Base-by-base conservation (phyloP, 805 yeast species). In the Groenewaldozyma tartarivorans region DNA sequence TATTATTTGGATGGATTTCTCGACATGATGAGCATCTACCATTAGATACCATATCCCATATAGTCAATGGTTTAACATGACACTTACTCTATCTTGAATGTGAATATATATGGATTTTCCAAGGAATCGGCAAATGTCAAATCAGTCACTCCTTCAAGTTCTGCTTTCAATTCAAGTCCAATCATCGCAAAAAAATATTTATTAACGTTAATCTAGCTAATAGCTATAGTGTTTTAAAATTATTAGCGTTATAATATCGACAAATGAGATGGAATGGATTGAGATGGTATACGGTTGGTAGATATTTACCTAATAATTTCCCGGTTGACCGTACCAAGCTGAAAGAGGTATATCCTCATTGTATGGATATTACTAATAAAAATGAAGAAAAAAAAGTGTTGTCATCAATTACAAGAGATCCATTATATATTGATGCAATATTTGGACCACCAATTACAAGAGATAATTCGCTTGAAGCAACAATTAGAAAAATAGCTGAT, bases 1-100 rank as follows among this genome's bases (percentile, higher is more conserved):
- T 72, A 13, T 75, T 74, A 50, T 86, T 83, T 17, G 72, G 74
- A 58, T 90, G 94, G 5, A 58, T 61, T 46, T 84, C 94, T 47
- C 88, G 74, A 62, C 98, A 90, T 31, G 72, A 69, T 1, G 81
- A 78, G 58, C 98, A 90, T 51, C 57, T 53, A 31, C 16, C 9
- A 13, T 20, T 5, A 27, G 16, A n/a, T 16, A n/a, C 29, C 29
- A 24, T 24, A 24, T 17, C 26, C 22, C 4, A 4, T 16, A 13
- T 16, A 16, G 16, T 4, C 5, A 33, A 16, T 5, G 6, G n/a
- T 16, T 20, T 6, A 18, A 22, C 16, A 3, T 11, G 5, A 9
- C 15, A 46, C 49, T 13, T 41, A 53, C 48, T 72, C 72, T 13
- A 87, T 68, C 42, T 67, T 70, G 62, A 90, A 85, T 1, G 81